Base-by-base conservation (phyloP, 2,329 filamentous ascomycete genomes). In the Pseudogymnoascus sp. region DNA sequence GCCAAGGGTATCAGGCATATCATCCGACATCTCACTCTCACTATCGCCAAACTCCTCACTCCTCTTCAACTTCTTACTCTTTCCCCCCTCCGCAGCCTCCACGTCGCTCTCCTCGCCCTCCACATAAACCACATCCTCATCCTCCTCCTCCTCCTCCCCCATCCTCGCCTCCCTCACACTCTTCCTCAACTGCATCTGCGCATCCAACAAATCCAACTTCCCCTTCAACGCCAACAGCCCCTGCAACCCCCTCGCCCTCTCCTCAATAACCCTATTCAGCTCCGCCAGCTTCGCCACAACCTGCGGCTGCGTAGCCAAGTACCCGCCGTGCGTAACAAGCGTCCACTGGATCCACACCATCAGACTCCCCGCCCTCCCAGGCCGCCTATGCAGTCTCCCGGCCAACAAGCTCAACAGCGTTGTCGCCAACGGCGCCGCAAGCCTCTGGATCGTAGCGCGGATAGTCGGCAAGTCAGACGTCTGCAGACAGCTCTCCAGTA, bases 271-370 rank as follows among this genome's bases (percentile, higher is more conserved):
- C 72, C 89, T 88, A 75, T 93, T 90, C 63, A 99, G 81, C 42
- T 89, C 87, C 59, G 84, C 82, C 65, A 99, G 83, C 73, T 88
- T 87, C 72, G 87, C 86, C 69, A 95, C 83, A 39, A 96, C 81
- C 67, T 93, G 88, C n/a, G 90, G 86, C 74, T 96, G 91, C 34
- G 88, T 88, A 10, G 93, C 91, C 61, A 99, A 81, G 62, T 93
- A 93, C 68, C 93, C 95, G 68, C 95, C 95, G 73, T 99, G 95
- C 1, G 90, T 88, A 36, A 97, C 86, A 63, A 97, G 84, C 1
- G 91, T 93, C 91, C 92, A 96, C 76, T 97, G 93, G 47, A 97
- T 89, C 93, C 95, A 99, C 14, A 89, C 85, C 83, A 97, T 93
- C 34, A 99, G 84, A 72, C 88, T 90, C 61, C 93, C 92, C 12